Conservation (phyloP, 116 monocot genomes). For the Papilionanthe hybrid region DNA sequence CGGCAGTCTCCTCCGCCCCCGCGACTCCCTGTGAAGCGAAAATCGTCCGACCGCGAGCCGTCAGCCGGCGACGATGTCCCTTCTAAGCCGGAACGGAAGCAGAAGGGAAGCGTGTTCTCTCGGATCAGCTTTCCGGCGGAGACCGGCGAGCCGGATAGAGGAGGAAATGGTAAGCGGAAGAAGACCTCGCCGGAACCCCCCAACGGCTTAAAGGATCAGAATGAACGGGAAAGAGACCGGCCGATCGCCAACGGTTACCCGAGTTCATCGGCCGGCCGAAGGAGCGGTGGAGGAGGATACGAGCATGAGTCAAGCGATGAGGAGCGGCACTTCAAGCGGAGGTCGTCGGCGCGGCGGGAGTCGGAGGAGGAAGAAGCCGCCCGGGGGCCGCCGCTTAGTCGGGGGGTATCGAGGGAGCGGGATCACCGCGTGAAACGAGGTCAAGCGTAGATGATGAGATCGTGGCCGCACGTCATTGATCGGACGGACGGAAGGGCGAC, state of each 20-base stretch:
- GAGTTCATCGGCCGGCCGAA: background rate
- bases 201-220: conserved; percentile 34
- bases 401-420: conserved; percentile 25
- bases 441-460: conserved; percentile 11
- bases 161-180: conserved; percentile 36
- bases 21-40: conserved; percentile 24
- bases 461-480: background rate
- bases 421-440: conserved; percentile 7
- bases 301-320: conserved; percentile 76
- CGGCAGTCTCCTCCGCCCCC: conserved; percentile 9
- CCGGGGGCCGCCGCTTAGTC: background rate
- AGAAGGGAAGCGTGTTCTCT: conserved; percentile 91
- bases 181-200: conserved; percentile 21
- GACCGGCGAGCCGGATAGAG: background rate
- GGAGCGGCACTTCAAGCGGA: conserved; percentile 89
- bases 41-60: conserved; percentile 17
- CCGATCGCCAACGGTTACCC: conserved; percentile 13
- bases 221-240: conserved; percentile 3
- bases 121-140: conserved; percentile 86
- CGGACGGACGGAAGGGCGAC: background rate
- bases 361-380: conserved; percentile 9
- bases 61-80: background rate
- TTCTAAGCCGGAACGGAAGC: conserved; percentile 33
- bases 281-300: conserved; percentile 15
- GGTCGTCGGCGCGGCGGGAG: conserved; percentile 31